A percentile compares a stretch with the other conserved stretches of the same genome.
These are phyloP conservation scores for Ogataea nonfermentans DNA, from an alignment of 805 yeast species.

Conservation along the genomic window DNA sequence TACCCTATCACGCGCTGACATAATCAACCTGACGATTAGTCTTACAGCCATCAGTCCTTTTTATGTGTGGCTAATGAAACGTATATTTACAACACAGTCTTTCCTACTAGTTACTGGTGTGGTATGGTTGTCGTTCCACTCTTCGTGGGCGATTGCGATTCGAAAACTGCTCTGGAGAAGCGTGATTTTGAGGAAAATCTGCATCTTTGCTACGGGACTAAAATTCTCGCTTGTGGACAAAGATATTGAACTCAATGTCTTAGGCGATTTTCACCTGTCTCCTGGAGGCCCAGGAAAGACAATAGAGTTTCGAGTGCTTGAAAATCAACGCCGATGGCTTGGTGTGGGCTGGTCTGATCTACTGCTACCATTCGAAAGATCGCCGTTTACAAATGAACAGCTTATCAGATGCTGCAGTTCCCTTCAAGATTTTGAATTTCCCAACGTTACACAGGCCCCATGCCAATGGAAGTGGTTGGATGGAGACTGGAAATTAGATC, in stretches of 20 bases:
- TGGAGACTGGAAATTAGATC: slow-evolving; percentile 47
- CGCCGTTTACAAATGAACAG: slow-evolving; percentile 45
- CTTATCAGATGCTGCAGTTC: slow-evolving; percentile 30
- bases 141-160: slow-evolving; percentile 46
- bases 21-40: slow-evolving; percentile 32
- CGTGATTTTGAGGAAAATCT: slow-evolving; percentile 38
- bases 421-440: slow-evolving; percentile 44
- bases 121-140: slow-evolving; percentile 42
- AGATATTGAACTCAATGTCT: slow-evolving; percentile 11
- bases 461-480: slow-evolving; percentile 61
- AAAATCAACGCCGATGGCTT: slow-evolving; percentile 61
- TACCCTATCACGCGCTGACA: slow-evolving; percentile 23
- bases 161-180: slow-evolving; percentile 52
- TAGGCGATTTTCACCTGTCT: slow-evolving; percentile 12
- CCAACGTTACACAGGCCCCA: slow-evolving; percentile 32
- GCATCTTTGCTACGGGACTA: slow-evolving; percentile 43
- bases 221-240: slow-evolving; percentile 23
- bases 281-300: slow-evolving; percentile 37
- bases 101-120: slow-evolving; percentile 37
- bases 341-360: slow-evolving; percentile 58
- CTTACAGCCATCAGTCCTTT: slow-evolving; percentile 42
- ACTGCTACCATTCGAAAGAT: slow-evolving; percentile 51
- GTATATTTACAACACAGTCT: slow-evolving; percentile 34
- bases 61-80: slow-evolving; percentile 37
- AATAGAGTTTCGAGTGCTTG: slow-evolving; percentile 49